Conservation (phyloP, 257 asterid genomes). For the Vinca minor region DNA sequence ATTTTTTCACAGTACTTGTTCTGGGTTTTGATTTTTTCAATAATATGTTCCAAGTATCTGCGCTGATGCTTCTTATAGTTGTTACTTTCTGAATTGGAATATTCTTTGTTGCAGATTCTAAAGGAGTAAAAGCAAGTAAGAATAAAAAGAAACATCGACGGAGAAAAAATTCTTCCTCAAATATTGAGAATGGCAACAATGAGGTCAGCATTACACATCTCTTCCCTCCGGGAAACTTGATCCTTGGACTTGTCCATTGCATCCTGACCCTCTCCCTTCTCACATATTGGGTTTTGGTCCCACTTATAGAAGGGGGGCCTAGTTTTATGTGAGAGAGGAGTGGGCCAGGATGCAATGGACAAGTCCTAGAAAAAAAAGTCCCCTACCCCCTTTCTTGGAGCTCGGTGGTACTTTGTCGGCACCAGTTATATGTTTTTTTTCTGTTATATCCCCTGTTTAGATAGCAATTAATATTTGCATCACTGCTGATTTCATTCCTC, state of each 20-base stretch:
- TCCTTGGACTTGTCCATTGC: no score
- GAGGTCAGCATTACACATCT: constrained; percentile 17
- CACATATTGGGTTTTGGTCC: no score
- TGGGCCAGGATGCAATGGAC: no score
- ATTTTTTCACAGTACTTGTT: background rate
- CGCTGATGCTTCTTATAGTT: constrained; percentile 1
- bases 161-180: constrained; percentile 22
- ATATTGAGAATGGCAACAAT: constrained; percentile 17
- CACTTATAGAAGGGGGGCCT: no score
- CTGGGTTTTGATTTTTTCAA: background rate
- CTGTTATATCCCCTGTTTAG: background rate
- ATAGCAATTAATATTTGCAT: background rate
- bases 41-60: background rate
- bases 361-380: no score
- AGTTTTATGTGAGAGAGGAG: no score
- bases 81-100: no score
- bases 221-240: no score
- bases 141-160: constrained; percentile 36
- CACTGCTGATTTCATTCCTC: constrained; percentile 3
- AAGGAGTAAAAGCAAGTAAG: constrained; percentile 27
- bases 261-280: no score
- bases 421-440: background rate
- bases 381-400: background rate
- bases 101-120: constrained; percentile 25
- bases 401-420: background rate